Conservation (phyloP, 768 basidiomycete species). For the Boletus patriciae region DNA sequence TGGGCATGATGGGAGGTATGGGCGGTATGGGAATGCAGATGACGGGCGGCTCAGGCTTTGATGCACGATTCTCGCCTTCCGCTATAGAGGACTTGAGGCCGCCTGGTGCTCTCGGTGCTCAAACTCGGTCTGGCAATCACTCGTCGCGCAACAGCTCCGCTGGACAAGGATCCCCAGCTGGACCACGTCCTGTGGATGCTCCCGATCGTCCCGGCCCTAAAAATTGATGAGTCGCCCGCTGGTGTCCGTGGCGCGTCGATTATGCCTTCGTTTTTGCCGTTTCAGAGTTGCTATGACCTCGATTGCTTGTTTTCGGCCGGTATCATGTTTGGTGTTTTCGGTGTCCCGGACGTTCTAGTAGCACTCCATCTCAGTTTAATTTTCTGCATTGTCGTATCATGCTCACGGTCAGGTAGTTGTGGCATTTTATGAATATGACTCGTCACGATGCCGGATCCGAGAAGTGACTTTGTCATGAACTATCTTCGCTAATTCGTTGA, state of each 20-base stretch:
- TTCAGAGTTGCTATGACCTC: conserved; percentile 10
- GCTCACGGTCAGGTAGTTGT: not conserved
- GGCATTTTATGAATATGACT: conserved; percentile 6
- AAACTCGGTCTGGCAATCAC: conserved; percentile 29
- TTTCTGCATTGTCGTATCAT: conserved; percentile 18
- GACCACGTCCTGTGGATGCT: conserved; percentile 33
- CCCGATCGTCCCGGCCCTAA: conserved; percentile 28
- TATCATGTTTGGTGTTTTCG: conserved; percentile 17
- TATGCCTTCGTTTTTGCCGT: conserved; percentile 8
- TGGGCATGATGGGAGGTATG: conserved; percentile 45
- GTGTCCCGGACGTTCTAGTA: conserved; percentile 10
- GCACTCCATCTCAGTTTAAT: conserved; percentile 17
- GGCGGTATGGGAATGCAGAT: conserved; percentile 53
- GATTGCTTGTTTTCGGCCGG: conserved; percentile 15
- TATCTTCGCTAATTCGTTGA: not conserved
- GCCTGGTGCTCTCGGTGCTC: conserved; percentile 28
- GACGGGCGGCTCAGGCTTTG: conserved; percentile 64
- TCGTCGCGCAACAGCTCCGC: conserved; percentile 53
- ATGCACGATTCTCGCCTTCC: conserved; percentile 51
- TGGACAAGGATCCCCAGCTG: conserved; percentile 53
- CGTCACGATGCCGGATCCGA: not conserved
- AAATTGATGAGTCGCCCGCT: conserved; percentile 14
- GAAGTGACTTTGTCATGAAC: conserved; percentile 9
- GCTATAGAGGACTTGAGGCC: conserved; percentile 32
- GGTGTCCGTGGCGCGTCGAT: conserved; percentile 5